Conservation (phyloP, 345 rosid genomes). For the Turnera subulata region DNA sequence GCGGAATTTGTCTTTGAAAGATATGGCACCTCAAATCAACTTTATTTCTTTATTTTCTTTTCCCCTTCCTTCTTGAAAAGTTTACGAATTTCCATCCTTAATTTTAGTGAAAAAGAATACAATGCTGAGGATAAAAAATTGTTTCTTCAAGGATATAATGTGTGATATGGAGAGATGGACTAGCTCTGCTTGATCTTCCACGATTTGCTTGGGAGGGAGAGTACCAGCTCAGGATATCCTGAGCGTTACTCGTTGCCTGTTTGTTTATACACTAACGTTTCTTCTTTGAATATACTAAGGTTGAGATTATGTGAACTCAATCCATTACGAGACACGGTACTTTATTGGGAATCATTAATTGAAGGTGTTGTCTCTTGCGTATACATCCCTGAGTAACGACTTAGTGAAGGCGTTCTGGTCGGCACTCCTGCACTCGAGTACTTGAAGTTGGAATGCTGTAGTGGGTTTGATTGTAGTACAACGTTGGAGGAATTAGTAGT, state of each 20-base stretch:
- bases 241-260: not conserved
- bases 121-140: too few relatives aligned
- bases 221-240: too few relatives aligned
- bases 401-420: not conserved
- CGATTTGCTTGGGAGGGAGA: too few relatives aligned
- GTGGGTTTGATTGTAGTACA: not conserved
- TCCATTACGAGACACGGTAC: not conserved
- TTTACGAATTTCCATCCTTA: too few relatives aligned
- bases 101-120: too few relatives aligned
- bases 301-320: not conserved
- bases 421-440: slow-evolving; percentile 3
- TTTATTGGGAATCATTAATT: slow-evolving; percentile 5
- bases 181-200: too few relatives aligned
- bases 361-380: not conserved
- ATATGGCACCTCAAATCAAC: too few relatives aligned
- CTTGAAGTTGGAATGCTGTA: slow-evolving; percentile 1
- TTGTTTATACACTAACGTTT: not conserved
- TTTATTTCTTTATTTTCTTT: too few relatives aligned
- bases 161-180: too few relatives aligned
- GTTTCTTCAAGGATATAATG: too few relatives aligned
- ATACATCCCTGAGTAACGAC: not conserved
- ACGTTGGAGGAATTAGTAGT: slow-evolving; percentile 4
- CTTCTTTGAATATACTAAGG: not conserved
- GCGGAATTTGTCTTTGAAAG: too few relatives aligned
- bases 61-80: too few relatives aligned